These are phyloP conservation scores for Lepidopterella palustris DNA, from an alignment of 495 filamentous ascomycete species.

Conservation along the genomic window DNA sequence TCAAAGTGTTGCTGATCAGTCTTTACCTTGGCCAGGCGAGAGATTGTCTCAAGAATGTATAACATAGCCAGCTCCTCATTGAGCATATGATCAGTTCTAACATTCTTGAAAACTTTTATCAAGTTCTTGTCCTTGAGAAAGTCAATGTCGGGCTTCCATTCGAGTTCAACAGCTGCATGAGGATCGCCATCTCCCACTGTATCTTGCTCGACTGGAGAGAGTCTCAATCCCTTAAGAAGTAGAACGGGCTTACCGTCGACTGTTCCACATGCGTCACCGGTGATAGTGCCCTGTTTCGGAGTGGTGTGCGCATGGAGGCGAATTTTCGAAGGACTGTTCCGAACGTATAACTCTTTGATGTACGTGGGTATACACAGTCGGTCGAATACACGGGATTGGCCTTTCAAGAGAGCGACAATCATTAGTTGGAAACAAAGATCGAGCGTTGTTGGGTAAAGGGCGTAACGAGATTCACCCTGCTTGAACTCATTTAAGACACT, in stretches of 20 bases:
- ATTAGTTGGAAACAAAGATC: slow-evolving; percentile 20
- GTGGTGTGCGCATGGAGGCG: too few relatives aligned
- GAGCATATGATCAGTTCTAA: background rate
- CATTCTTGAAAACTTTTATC: background rate
- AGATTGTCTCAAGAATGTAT: background rate
- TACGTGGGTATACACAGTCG: slow-evolving; percentile 1
- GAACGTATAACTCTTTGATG: background rate
- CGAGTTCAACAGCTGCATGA: background rate
- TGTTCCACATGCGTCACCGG: too few relatives aligned
- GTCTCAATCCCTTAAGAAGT: background rate
- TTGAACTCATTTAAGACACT: slow-evolving; percentile 6
- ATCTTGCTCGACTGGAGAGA: background rate
- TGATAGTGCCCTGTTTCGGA: too few relatives aligned
- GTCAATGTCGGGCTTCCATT: slow-evolving; percentile 9
- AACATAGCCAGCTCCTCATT: background rate
- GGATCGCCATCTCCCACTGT: background rate
- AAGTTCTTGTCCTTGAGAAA: background rate
- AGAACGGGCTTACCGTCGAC: background rate
- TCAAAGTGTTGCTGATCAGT: background rate
- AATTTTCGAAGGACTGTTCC: too few relatives aligned
- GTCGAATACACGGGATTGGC: background rate
- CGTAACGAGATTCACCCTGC: slow-evolving; percentile 7
- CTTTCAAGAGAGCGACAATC: slow-evolving; percentile 6
- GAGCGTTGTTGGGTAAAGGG: slow-evolving; percentile 25
- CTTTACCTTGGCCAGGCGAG: background rate